Evolutionary conservation across 73 alveolate species (phyloP), one percentile per base, ranked within the genome.

Genomic region (Halteria grandinella): DNA sequence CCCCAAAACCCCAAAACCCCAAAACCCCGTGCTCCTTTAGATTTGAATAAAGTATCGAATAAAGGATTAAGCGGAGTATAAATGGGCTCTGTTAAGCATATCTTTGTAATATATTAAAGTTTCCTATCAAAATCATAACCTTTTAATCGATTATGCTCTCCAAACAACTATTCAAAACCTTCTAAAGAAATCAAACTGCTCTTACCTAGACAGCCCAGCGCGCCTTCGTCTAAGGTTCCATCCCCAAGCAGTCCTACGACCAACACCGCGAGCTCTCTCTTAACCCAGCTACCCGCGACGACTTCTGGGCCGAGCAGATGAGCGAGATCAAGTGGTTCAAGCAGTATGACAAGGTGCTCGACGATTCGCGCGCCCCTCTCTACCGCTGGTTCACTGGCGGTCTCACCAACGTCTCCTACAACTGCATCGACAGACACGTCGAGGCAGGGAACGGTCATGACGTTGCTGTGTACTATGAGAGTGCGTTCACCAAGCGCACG

Each of bases 391-490:
- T 93, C 77, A 75, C 88, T n/a, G 97, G 97, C 1, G 78, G 87
- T 5, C 89, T 55, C 31, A 66, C 85, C 36, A 97, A 97, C 87
- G 85, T 92, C 48, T 92, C 98, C 75, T 95, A 94, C 82, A 95
- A 97, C 81, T 90, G 98, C 41, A 58, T 97, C 29, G 99, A 97
- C 83, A 79, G 98, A 11, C 99, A 97, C 73, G 94, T 95, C 37
- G 86, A 85, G 20, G 88, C 73, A 36, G 93, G 93, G 12, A 17
- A 71, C 7, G 92, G 92, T 4, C 63, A 75, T 47, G 60, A 27
- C 24, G n/a, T 15, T 21, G 88, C 88, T 15, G 47, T 72, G 7
- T 28, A 52, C 18, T 39, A 54, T 55, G 88, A 75, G 58, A 47
- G 73, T 23, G 92, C 86, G 0, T 83, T 54, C 73, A 47, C 83